Conservation (phyloP, 2,329 filamentous ascomycete species). For the Rugonectria rugulosa region DNA sequence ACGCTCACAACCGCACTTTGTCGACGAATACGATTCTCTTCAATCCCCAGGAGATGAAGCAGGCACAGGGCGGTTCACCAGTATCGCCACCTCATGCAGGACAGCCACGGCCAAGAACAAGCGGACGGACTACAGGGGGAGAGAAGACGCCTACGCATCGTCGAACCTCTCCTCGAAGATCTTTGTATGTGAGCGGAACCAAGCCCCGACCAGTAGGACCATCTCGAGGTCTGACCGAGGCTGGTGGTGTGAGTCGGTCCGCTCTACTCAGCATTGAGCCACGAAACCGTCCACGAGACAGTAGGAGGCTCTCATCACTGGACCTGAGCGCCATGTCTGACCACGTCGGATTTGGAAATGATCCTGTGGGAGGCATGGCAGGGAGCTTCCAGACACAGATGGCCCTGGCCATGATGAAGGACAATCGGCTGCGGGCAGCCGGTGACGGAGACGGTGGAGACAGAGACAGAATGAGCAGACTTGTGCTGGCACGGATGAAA, state of each 20-base stretch:
- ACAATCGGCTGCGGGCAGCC: slow-evolving; percentile 58
- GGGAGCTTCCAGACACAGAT: slow-evolving; percentile 85
- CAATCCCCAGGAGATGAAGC: slow-evolving; percentile 66
- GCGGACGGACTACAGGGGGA: slow-evolving; percentile 40
- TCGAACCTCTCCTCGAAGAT: slow-evolving; percentile 56
- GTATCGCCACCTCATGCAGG: slow-evolving; percentile 49
- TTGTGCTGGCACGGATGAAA: slow-evolving; percentile 91
- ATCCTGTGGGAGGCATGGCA: slow-evolving; percentile 69
- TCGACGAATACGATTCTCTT: slow-evolving; percentile 88
- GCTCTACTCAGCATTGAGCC: slow-evolving; percentile 61
- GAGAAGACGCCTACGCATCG: slow-evolving; percentile 48
- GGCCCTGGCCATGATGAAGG: slow-evolving; percentile 72
- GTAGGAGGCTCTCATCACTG: slow-evolving; percentile 66
- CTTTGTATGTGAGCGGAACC: slow-evolving; percentile 52
- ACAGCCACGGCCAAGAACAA: slow-evolving; percentile 48
- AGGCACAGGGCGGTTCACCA: slow-evolving; percentile 50
- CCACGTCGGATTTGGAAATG: slow-evolving; percentile 63
- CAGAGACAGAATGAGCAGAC: slow-evolving; percentile 76
- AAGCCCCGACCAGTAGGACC: slow-evolving; percentile 66
- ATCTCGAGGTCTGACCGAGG: slow-evolving; percentile 46
- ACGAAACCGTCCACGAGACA: slow-evolving; percentile 47
- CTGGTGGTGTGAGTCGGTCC: slow-evolving; percentile 48
- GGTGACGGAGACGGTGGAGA: slow-evolving; percentile 49
- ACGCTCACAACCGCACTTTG: slow-evolving; percentile 72
- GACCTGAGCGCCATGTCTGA: slow-evolving; percentile 80